Percentiles rank a stretch among this genome's conserved stretches.
Evolutionary conservation across 371 early-diverging fungal genomes (phyloP).

Genomic region (Rhizopus sp.): DNA sequence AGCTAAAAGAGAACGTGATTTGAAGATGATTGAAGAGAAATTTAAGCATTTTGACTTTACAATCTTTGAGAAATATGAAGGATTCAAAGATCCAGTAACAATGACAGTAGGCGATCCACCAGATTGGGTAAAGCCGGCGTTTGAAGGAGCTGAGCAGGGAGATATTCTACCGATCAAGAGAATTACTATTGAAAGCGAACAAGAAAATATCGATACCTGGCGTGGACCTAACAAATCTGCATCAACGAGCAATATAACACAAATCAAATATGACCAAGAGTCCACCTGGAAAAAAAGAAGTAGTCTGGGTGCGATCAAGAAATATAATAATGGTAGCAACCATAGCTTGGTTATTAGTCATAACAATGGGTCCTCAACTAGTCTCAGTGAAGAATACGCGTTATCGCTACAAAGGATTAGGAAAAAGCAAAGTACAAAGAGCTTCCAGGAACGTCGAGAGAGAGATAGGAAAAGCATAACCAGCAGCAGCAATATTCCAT

Average conservation of each 20-base stretch:
- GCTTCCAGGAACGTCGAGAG: conserved; percentile 50
- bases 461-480: conserved; percentile 45
- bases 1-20: conserved; percentile 42
- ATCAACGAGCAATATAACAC: conserved; percentile 33
- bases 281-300: conserved; percentile 21
- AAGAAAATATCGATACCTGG: conserved; percentile 22
- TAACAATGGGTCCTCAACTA: conserved; percentile 21
- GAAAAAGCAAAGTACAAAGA: conserved; percentile 51
- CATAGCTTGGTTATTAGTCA: neutral
- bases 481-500: neutral
- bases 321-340: conserved; percentile 8
- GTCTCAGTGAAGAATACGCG: conserved; percentile 51
- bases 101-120: conserved; percentile 74
- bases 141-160: conserved; percentile 55
- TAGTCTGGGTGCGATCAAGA: conserved; percentile 24
- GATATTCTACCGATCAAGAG: conserved; percentile 49
- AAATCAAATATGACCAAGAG: conserved; percentile 23
- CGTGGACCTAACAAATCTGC: conserved; percentile 36
- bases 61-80: conserved; percentile 67
- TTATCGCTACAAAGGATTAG: conserved; percentile 48
- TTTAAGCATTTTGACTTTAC: conserved; percentile 68
- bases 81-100: conserved; percentile 63
- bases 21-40: conserved; percentile 57
- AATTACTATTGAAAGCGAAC: conserved; percentile 26
- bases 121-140: conserved; percentile 69